phyloP scores from a whole-genome alignment of 139 green algal species.

The Helicosporidium sp. region DNA sequence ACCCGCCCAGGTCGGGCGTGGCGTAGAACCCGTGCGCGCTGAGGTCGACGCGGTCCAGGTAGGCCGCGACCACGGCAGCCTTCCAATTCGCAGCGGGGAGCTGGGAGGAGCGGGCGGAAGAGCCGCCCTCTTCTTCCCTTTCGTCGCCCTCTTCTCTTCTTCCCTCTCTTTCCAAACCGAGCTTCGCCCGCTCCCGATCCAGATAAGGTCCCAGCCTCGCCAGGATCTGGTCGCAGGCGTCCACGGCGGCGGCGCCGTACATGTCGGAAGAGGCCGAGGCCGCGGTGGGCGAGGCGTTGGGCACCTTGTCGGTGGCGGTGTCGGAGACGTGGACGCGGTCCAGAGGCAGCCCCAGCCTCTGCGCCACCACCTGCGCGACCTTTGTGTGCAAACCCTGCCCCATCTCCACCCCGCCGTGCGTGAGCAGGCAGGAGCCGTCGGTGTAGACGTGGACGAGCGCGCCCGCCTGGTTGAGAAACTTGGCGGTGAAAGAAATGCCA shows the following conservation, averaged over 20 bases:
- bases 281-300: conserved; percentile 82
- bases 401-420: conserved; percentile 94
- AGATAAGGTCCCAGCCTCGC: conserved; percentile 52
- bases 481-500: conserved; percentile 76
- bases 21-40: conserved; percentile 83
- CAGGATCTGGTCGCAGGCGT: conserved; percentile 74
- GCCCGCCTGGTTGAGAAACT: conserved; percentile 48
- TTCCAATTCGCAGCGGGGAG: too few relatives aligned
- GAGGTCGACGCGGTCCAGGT: conserved; percentile 73
- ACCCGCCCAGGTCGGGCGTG: conserved; percentile 75
- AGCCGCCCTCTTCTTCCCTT: too few relatives aligned
- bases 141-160: too few relatives aligned
- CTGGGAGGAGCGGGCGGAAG: too few relatives aligned
- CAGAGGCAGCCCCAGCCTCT: conserved; percentile 54
- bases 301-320: conserved; percentile 91
- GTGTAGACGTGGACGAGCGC: conserved; percentile 87
- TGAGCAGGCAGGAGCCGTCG: conserved; percentile 83
- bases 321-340: conserved; percentile 69
- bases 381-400: conserved; percentile 96
- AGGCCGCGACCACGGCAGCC: conserved; percentile 55
- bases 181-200: too few relatives aligned
- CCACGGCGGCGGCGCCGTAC: conserved; percentile 72
- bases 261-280: conserved; percentile 75
- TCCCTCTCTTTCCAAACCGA: too few relatives aligned
- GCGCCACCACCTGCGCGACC: conserved; percentile 69